Base-by-base conservation (phyloP, 805 yeast genomes). In the Candida rishiriensis region DNA sequence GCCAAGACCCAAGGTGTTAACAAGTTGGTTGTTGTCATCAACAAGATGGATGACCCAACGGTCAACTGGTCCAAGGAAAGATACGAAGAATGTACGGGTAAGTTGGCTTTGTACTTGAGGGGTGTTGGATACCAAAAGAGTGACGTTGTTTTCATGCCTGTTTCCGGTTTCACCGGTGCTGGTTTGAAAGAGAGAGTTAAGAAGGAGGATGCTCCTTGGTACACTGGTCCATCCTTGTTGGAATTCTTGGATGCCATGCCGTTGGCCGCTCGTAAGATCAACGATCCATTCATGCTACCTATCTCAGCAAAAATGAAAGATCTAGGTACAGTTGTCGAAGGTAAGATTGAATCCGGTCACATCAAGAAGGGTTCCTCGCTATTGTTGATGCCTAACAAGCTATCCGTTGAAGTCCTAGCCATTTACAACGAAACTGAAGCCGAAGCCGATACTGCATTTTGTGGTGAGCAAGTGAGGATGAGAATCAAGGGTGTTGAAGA, bases 1-100 rank as follows among this genome's bases (percentile, higher is more conserved):
- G 99, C 99, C 50, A 93, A 91, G 76, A 93, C 97, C 41, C 98
- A 91, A 71, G 99, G 99, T 72, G 97, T 91, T 50, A 88, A 91
- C 75, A 85, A 83, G 66, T 78, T 91, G 66, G 75, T 93, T 52
- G 97, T 91, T 47, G 97, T 86, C 42, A 89, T 91, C 56, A 93
- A 93, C 75, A 93, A 93, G 79, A 91, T 93, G 98, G 99, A 93
- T 70, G 99, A 93, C 63, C 85, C 96, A 39, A 93, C 99, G 40
- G 99, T 93, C 38, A 69, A 67, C 52, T 93, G 99, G 99, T 85
- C 97, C 21, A 79, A 90, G 70, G 96, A 86, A 63, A 85, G 99
- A 70, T 93, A 88, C 67, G 88, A 87, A 56, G 98, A 93, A 73
- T 93, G 98, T 79, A 89, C 86, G 51, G 68, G 80, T 55, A 93